Percentiles rank a stretch among this genome's conserved stretches.
Conservation (phyloP, 1,284 basidiomycete genomes). For the Apiotrichum sp. region DNA sequence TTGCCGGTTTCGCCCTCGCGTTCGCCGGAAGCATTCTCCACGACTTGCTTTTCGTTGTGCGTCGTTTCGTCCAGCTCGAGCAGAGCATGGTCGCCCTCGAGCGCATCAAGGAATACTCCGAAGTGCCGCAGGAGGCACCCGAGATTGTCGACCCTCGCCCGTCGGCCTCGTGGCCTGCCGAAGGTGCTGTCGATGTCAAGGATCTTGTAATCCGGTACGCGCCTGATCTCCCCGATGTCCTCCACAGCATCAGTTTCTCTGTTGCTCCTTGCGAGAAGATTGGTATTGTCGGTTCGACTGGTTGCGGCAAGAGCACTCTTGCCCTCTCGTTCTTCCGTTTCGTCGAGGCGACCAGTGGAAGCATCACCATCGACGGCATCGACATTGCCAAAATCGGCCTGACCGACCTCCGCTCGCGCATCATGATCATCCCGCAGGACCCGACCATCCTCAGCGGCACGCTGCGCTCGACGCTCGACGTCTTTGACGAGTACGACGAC, state of each 20-base stretch:
- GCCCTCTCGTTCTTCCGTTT: slow-evolving; percentile 94
- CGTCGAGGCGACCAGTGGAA: slow-evolving; percentile 76
- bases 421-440: slow-evolving; percentile 95
- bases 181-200: slow-evolving; percentile 69
- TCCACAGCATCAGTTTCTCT: slow-evolving; percentile 74
- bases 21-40: slow-evolving; percentile 70
- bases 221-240: slow-evolving; percentile 68
- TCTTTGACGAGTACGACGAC: slow-evolving; percentile 83
- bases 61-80: slow-evolving; percentile 75
- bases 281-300: slow-evolving; percentile 84
- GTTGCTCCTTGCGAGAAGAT: slow-evolving; percentile 64
- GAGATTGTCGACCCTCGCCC: slow-evolving; percentile 84
- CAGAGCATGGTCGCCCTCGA: slow-evolving; percentile 93
- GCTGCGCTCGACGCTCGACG: slow-evolving; percentile 79
- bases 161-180: slow-evolving; percentile 69
- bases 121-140: slow-evolving; percentile 66
- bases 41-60: slow-evolving; percentile 58
- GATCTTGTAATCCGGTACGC: slow-evolving; percentile 81
- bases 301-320: slow-evolving; percentile 68
- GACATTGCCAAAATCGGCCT: slow-evolving; percentile 79
- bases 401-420: slow-evolving; percentile 65
- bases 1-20: slow-evolving; percentile 73
- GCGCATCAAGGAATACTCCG: slow-evolving; percentile 69
- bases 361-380: slow-evolving; percentile 78
- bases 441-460: slow-evolving; percentile 83